These are phyloP conservation scores for Hanseniaspora guilliermondii DNA, from an alignment of 805 yeast species.

Conservation along the genomic window DNA sequence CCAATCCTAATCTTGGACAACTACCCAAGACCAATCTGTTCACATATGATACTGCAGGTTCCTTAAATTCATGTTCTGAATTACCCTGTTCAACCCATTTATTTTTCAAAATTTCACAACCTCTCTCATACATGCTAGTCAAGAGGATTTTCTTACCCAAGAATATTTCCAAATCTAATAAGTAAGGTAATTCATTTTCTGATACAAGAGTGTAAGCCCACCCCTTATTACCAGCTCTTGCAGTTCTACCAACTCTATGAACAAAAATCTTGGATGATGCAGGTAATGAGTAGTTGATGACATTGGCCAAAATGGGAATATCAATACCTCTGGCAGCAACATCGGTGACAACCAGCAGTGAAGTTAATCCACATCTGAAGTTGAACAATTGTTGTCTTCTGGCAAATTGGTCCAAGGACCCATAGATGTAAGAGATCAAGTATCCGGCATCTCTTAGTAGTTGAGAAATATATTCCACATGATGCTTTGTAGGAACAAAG, in stretches of 20 bases:
- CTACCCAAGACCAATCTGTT: conserved; percentile 73
- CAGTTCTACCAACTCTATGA: conserved; percentile 98
- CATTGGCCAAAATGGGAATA: conserved; percentile 91
- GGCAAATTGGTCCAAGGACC: conserved; percentile 89
- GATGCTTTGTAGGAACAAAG: conserved; percentile 95
- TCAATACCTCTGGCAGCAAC: conserved; percentile 99
- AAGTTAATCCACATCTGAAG: conserved; percentile 73
- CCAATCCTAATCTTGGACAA: conserved; percentile 61
- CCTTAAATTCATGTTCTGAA: conserved; percentile 29
- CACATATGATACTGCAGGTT: conserved; percentile 57
- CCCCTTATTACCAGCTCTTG: conserved; percentile 95
- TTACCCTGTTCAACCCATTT: conserved; percentile 33
- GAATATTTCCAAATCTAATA: conserved; percentile 80
- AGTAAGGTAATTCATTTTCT: conserved; percentile 77
- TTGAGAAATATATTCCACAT: conserved; percentile 77
- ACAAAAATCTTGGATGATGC: conserved; percentile 85
- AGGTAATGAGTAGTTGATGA: conserved; percentile 80
- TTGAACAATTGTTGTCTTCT: conserved; percentile 77
- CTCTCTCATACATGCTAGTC: conserved; percentile 56
- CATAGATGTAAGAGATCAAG: conserved; percentile 80
- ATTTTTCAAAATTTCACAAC: conserved; percentile 39
- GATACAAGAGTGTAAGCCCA: conserved; percentile 90
- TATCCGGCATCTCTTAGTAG: conserved; percentile 69
- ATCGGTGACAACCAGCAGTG: conserved; percentile 89
- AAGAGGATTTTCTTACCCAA: conserved; percentile 69